A percentile compares a stretch with the other conserved stretches of the same genome.
phyloP scores from a whole-genome alignment of 1,139 yeast species.

The Saccharomyces hybrid region DNA sequence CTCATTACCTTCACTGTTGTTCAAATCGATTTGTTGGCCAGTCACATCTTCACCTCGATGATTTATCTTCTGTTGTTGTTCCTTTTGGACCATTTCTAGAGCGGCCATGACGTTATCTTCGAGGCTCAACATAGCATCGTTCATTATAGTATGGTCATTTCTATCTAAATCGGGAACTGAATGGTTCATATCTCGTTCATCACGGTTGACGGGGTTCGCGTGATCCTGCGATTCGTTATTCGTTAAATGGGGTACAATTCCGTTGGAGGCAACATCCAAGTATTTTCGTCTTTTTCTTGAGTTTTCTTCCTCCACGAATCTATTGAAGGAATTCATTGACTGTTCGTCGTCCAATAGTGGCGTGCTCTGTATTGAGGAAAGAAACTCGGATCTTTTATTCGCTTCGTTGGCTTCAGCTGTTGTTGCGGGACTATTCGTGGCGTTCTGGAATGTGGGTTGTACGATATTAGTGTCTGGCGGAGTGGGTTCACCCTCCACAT shows the following conservation, averaged over 20 bases:
- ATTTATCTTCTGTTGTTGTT: conserved; percentile 9
- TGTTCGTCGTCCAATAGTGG: conserved; percentile 8
- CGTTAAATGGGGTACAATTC: conserved; percentile 2
- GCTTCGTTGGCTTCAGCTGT: background rate
- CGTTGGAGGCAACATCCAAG: conserved; percentile 17
- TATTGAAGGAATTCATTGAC: conserved; percentile 24
- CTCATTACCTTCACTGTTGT: background rate
- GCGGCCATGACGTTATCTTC: conserved; percentile 56
- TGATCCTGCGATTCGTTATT: conserved; percentile 1
- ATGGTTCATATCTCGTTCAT: conserved; percentile 4
- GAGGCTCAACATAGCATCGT: conserved; percentile 31
- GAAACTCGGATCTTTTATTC: background rate
- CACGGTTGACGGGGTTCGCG: background rate
- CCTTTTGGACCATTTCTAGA: conserved; percentile 53
- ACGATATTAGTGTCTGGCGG: conserved; percentile 9
- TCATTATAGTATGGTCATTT: conserved; percentile 27
- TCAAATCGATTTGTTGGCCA: background rate
- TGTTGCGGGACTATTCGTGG: background rate
- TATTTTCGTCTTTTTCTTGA: conserved; percentile 15
- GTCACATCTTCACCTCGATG: conserved; percentile 4
- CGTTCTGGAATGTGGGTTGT: background rate
- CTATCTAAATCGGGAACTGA: conserved; percentile 30
- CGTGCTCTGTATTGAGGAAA: conserved; percentile 6
- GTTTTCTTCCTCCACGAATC: conserved; percentile 21
- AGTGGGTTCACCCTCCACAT: conserved; percentile 7